A percentile compares a stretch with the other conserved stretches of the same genome.
These are phyloP conservation scores for Picochlorum sp. DNA, from an alignment of 139 green algal genomes.

Conservation along the genomic window DNA sequence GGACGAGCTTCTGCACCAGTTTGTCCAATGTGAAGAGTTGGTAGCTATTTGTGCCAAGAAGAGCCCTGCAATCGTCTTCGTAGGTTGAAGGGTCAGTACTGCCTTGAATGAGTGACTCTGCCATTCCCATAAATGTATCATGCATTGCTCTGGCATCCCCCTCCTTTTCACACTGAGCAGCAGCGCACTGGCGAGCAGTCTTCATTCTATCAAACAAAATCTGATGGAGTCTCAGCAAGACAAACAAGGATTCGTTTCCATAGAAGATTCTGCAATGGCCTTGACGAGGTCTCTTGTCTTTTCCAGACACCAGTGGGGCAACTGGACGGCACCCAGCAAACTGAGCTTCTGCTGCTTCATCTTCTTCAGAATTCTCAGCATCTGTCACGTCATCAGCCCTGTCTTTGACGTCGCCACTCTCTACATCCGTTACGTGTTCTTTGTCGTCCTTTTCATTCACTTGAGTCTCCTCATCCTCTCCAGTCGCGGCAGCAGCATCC, in stretches of 20 bases:
- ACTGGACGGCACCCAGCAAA: constrained; percentile 22
- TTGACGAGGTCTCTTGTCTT: no score
- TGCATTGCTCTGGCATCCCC: constrained; percentile 5
- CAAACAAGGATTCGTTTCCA: constrained; percentile 85
- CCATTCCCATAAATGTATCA: constrained; percentile 47
- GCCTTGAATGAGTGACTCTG: constrained; percentile 50
- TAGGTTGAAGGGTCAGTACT: constrained; percentile 50
- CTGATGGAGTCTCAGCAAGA: constrained; percentile 77
- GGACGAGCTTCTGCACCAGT: constrained; percentile 64
- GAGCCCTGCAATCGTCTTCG: constrained; percentile 60
- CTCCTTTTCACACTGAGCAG: constrained; percentile 4
- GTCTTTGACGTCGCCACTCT: constrained; percentile 20
- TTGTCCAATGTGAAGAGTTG: constrained; percentile 32
- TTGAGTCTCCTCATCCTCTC: constrained; percentile 10
- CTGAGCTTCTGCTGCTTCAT: constrained; percentile 24
- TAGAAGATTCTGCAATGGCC: constrained; percentile 57
- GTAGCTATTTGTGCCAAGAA: constrained; percentile 44
- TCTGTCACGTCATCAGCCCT: constrained; percentile 7
- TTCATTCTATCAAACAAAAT: constrained; percentile 79
- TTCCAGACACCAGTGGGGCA: constrained; percentile 11
- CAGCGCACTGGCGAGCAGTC: constrained; percentile 22
- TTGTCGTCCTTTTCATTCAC: constrained; percentile 6
- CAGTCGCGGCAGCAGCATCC: constrained; percentile 12
- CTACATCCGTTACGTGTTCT: constrained; percentile 15
- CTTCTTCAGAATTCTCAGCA: constrained; percentile 9